Conservation (phyloP, 331 rosid genomes). For the Acacia concinna region DNA sequence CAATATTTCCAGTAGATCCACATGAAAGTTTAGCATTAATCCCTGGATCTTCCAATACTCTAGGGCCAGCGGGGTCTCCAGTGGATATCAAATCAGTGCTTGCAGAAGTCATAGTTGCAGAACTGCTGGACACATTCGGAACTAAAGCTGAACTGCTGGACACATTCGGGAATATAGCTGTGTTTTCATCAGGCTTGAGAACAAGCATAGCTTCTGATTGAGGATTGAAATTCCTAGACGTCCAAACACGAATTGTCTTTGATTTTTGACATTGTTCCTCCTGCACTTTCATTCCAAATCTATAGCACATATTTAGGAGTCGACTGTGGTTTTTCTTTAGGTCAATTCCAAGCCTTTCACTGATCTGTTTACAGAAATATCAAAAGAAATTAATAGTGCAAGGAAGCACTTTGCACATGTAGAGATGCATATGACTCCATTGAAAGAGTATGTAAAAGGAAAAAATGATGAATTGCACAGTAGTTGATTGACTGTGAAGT, state of each 20-base stretch:
- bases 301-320: slow-evolving; percentile 57
- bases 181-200: slow-evolving; percentile 44
- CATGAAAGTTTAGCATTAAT: slow-evolving; percentile 38
- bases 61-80: slow-evolving; percentile 33
- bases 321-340: slow-evolving; percentile 66
- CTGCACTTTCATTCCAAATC: slow-evolving; percentile 76
- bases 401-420: slow-evolving; percentile 23
- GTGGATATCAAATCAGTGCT: slow-evolving; percentile 34
- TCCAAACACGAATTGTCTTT: slow-evolving; percentile 68
- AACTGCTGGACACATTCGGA: slow-evolving; percentile 34
- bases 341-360: slow-evolving; percentile 77
- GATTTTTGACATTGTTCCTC: slow-evolving; percentile 66
- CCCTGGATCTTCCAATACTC: slow-evolving; percentile 35
- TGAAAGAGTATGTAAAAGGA: background rate
- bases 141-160: slow-evolving; percentile 35
- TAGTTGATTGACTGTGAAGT: slow-evolving; percentile 4
- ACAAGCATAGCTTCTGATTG: slow-evolving; percentile 41
- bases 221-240: slow-evolving; percentile 62
- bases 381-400: slow-evolving; percentile 28
- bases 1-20: slow-evolving; percentile 40
- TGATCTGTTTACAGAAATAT: slow-evolving; percentile 51
- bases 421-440: slow-evolving; percentile 21
- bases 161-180: slow-evolving; percentile 31
- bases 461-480: background rate
- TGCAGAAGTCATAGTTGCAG: slow-evolving; percentile 35